These are phyloP conservation scores for Populus davidiana DNA, from an alignment of 345 rosid genomes.

Conservation along the genomic window DNA sequence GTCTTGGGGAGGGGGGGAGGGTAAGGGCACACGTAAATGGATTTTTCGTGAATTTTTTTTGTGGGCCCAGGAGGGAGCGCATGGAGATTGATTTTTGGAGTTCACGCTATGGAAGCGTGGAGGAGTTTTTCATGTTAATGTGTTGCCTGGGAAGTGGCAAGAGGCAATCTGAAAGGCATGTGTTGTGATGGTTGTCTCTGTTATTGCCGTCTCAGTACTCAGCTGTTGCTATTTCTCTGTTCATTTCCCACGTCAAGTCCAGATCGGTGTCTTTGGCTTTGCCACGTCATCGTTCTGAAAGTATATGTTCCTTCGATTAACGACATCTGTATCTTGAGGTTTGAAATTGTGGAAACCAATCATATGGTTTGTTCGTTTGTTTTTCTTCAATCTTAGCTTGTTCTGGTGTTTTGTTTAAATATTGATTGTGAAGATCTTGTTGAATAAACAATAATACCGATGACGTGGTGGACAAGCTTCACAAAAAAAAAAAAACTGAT, in stretches of 20 bases:
- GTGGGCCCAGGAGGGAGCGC: not conserved
- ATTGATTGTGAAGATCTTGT: too few species aligned
- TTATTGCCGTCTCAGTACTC: slow-evolving; percentile 11
- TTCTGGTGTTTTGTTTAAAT: too few species aligned
- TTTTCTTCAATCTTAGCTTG: too few species aligned
- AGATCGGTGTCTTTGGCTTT: not conserved
- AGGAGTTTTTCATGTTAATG: not conserved
- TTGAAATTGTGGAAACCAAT: too few species aligned
- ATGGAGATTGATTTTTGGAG: not conserved
- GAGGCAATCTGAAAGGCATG: not conserved
- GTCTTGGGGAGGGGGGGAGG: not conserved
- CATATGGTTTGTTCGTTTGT: too few species aligned
- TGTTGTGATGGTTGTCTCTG: too few species aligned
- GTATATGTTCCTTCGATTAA: not conserved
- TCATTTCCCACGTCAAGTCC: not conserved
- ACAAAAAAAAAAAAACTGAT: too few species aligned
- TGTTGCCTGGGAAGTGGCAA: not conserved
- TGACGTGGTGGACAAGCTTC: too few species aligned
- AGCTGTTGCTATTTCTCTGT: not conserved
- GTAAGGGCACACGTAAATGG: slow-evolving; percentile 21
- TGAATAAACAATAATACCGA: too few species aligned
- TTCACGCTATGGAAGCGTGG: not conserved
- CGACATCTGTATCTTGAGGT: not conserved
- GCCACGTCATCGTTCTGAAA: not conserved
- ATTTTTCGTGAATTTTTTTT: not conserved